Evolutionary conservation across 768 basidiomycete species (phyloP), one percentile per base, ranked within the genome.

Genomic region (Lactifluus subvellereus): DNA sequence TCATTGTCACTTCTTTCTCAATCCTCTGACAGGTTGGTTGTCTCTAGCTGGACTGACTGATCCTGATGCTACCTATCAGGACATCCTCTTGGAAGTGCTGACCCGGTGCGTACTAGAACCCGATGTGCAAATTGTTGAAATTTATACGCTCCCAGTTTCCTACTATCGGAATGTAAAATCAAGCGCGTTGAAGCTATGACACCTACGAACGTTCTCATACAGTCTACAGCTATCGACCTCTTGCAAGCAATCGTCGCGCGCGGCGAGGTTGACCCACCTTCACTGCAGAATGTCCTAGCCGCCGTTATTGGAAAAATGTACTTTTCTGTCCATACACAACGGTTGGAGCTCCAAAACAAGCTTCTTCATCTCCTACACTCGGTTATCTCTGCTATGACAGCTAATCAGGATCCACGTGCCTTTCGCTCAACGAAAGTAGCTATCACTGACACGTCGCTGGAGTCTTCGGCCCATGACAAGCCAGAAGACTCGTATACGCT

Each of bases 321-420:
- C 72, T 78, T 82, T 53, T 86, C 80, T 51, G 77, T 97, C 37
- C 89, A 95, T 70, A 75, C 77, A 22, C 76, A 74, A 43, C 80
- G 86, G 40, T 81, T 94, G 45, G 90, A 96, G 69, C 78, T 94
- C 14, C 97, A 98, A 77, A 94, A 91, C 79, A 96, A 94, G 72
- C 82, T 96, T 54, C 81, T 98, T 4, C 93, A 94, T 71, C 83
- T 96, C 13, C 81, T 98, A 0, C 95, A 98, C 71, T 88, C 91
- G 0, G 76, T 94, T 37, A 85, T 94, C 47, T 87, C 89, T 3
- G 84, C 84, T 1, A 84, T 85, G 4, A 81, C 77, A 1, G 65
- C 78, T 32, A 69, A 71, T 27, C 69, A 77, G 5, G 78, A 73
- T 32, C 58, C 62, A 42, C 63, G 59, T 30, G 22, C 35, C 33